Evolutionary conservation across 139 green algal genomes (phyloP).

Genomic region (Chlamydomonas incerta): DNA sequence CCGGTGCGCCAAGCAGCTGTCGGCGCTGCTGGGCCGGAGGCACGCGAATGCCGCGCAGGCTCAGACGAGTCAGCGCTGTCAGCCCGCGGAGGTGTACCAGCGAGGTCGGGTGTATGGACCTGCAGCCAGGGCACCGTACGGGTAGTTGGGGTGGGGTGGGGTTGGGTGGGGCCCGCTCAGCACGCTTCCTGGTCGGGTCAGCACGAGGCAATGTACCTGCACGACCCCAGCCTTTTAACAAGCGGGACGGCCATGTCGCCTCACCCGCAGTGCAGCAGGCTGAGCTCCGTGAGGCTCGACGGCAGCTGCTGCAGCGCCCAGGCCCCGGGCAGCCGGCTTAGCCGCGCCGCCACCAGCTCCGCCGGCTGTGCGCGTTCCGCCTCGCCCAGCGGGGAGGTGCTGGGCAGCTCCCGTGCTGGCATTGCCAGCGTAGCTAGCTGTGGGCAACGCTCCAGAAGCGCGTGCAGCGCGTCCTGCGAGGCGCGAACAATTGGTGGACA

Average conservation of each 20-base stretch:
- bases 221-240: not conserved
- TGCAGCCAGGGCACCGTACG: not conserved
- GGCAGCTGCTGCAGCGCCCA: conserved; percentile 34
- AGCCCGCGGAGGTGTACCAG: conserved; percentile 17
- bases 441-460: conserved; percentile 13
- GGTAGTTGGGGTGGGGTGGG: too few relatives aligned
- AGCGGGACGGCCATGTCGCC: not conserved
- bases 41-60: not conserved
- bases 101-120: conserved; percentile 3
- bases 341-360: conserved; percentile 13
- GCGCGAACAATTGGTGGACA: not conserved
- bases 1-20: not conserved
- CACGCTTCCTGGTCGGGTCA: too few relatives aligned
- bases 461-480: not conserved
- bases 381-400: not conserved
- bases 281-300: not conserved
- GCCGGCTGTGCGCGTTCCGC: not conserved
- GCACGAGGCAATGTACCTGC: not conserved
- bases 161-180: not conserved
- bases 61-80: not conserved
- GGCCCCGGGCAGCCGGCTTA: conserved; percentile 5
- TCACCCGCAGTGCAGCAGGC: conserved; percentile 15
- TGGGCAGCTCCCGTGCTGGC: not conserved
- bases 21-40: not conserved
- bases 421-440: not conserved